phyloP scores from a whole-genome alignment of 1,139 yeast genomes.

The Sugiyamaella xylanicola region DNA sequence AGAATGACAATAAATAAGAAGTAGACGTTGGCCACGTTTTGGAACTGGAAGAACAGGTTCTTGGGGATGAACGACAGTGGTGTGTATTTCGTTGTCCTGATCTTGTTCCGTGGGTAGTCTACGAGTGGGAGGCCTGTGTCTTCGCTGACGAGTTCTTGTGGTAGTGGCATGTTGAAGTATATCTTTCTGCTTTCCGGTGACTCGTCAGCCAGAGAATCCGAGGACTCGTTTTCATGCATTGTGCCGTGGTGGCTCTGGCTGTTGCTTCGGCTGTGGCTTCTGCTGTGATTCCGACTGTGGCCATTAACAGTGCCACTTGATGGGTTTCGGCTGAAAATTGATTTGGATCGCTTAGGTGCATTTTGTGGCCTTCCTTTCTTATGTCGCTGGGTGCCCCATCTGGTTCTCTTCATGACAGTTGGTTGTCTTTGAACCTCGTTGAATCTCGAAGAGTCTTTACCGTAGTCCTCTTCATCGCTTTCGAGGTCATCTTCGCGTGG shows the following conservation, averaged over 20 bases:
- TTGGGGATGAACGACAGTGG: conserved; percentile 87
- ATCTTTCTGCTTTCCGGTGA: conserved; percentile 24
- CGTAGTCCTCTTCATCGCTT: not conserved
- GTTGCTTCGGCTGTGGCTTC: not conserved
- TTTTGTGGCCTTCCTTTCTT: conserved; percentile 66
- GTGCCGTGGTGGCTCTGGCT: conserved; percentile 8
- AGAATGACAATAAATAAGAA: conserved; percentile 79
- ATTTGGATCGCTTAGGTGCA: conserved; percentile 35
- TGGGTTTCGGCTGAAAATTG: conserved; percentile 30
- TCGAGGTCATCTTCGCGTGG: not conserved
- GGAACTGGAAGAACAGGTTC: conserved; percentile 76
- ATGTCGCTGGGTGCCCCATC: conserved; percentile 91
- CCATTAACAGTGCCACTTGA: conserved; percentile 14
- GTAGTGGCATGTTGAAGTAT: conserved; percentile 70
- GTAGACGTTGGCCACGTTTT: conserved; percentile 86
- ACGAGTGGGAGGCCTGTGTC: conserved; percentile 62
- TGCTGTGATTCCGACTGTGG: conserved; percentile 1
- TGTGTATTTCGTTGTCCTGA: conserved; percentile 94
- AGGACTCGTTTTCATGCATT: conserved; percentile 17
- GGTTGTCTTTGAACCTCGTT: conserved; percentile 24
- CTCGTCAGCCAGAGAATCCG: conserved; percentile 8
- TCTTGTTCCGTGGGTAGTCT: conserved; percentile 79
- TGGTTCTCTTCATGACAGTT: conserved; percentile 63
- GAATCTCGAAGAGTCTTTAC: not conserved
- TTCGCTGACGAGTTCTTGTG: conserved; percentile 57